A percentile compares a stretch with the other conserved stretches of the same genome.
Conservation (phyloP, 208 protist genomes). For the Entamoeba histolytica region DNA sequence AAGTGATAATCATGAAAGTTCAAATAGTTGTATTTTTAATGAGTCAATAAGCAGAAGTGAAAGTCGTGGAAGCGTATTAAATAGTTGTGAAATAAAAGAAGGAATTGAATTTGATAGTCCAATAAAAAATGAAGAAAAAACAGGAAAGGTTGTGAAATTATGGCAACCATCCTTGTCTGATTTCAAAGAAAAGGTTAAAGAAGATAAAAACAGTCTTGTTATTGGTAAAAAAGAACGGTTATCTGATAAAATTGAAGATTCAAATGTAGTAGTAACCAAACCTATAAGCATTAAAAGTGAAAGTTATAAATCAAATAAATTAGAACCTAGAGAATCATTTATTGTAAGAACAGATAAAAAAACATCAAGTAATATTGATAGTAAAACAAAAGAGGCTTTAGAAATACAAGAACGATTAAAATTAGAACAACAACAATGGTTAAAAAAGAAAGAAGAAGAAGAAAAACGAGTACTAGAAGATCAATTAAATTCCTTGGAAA, state of each 20-base stretch:
- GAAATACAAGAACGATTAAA: neutral
- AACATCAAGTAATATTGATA: neutral
- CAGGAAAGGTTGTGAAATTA: neutral
- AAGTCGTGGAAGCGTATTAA: neutral
- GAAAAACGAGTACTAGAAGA: neutral
- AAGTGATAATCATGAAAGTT: neutral
- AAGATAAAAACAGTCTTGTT: neutral
- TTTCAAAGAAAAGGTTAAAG: neutral
- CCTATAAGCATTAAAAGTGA: too few relatives aligned
- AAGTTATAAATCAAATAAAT: neutral
- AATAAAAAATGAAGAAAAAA: neutral
- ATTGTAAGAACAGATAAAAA: neutral
- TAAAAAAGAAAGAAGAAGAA: neutral
- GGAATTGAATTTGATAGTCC: neutral
- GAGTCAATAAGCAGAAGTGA: neutral
- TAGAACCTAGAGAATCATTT: neutral
- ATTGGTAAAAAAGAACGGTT: too few relatives aligned
- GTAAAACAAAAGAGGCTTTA: neutral
- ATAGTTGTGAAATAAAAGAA: neutral
- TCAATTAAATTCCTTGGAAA: neutral
- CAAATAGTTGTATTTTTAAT: neutral
- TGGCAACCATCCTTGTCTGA: neutral
- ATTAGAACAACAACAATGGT: neutral
- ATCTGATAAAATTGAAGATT: too few relatives aligned
- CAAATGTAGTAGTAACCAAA: too few relatives aligned